Base-by-base conservation (phyloP, 306 rosid species). In the Carpinus viminea region DNA sequence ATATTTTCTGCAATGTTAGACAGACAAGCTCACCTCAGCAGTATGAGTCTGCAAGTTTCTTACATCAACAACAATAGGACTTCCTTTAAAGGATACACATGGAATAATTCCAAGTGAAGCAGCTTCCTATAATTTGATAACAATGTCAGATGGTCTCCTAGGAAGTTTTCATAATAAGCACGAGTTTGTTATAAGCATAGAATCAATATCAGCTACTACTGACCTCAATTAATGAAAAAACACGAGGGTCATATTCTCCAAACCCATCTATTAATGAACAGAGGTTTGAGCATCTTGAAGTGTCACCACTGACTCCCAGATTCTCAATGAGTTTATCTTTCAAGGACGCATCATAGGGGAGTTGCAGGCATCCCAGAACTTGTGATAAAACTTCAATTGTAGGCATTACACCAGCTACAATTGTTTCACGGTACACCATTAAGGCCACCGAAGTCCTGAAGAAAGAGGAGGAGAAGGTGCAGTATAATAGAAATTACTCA, bases 181-280 rank as follows among this genome's bases (percentile, higher is more conserved):
- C 41, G 64, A 61, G 61, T 43, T 69, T 7, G 47, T 52, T 45
- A 78, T 4, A 52, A 77, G 65, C 43, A 54, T 56, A 16, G 59
- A 72, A 70, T 13, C 73, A 59, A 77, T 77, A 76, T 77, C 51
- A 65, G 74, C 81, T 78, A 64, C 73, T 55, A 83, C 95, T 79
- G 76, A 95, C 99, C 99, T 93, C 96, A 53, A 92, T 88, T 80
- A 95, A 83, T 47, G 99, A 92, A 82, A 88, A 93, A 47, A 87
- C 93, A 34, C 99, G 97, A 73, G 97, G 92, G 81, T 95, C 99
- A 73, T 90, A 93, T 91, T 91, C 96, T 75, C 98, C 96, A 87
- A 95, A 95, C 69, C 98, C 99, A 81, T 91, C 89, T 73, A 95
- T 75, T 85, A 95, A 81, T 70, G 99, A 91, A 83, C 82, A 80